Base-by-base conservation (phyloP, 352 stramenopile species). In the Phytophthora sansomeana region DNA sequence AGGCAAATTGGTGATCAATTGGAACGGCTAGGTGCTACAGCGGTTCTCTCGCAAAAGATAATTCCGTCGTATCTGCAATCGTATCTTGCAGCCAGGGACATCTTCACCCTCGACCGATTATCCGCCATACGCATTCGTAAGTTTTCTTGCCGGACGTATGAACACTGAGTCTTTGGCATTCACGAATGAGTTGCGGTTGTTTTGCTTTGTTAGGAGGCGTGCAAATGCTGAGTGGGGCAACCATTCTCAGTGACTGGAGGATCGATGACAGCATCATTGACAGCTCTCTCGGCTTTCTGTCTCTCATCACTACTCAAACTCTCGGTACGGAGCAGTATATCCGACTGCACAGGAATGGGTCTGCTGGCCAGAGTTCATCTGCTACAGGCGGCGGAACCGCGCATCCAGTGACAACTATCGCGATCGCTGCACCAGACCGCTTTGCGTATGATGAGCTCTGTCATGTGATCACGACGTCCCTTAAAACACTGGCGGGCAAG, bases 11-110 rank as follows among this genome's bases (percentile, higher is more conserved):
- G 64, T 5, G 77, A 89, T 32, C 48, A 54, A 17, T 50, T 91
- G 17, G 49, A 62, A 2, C 24, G n/a, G 2, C 63, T 80, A 5
- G 72, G 72, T 4, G 80, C 77, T 10, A 64, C 59, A 2, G 66
- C 80, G 4, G 78, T 91, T 19, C 51, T 85, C 13, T 88, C 76
- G 5, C 82, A 91, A 49, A 87, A 88, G 56, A 72, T 83, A 24
- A 79, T 91, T 11, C 78, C 82, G 0, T 63, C 44, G 26, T 83
- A 80, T 29, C 43, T 91, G 41, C 74, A 88, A 64, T 50, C 56
- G 11, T 80, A 75, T 44, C 46, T 89, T 30, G 29, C 48, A 13
- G 26, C 51, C 21, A 79, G 80, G 32, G 68, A 66, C 9, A 75
- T 91, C 30, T 74, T 88, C 29, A 63, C 70, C 9, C 72, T 91